phyloP scores from a whole-genome alignment of 257 asterid genomes.

The Lycium barbarum region DNA sequence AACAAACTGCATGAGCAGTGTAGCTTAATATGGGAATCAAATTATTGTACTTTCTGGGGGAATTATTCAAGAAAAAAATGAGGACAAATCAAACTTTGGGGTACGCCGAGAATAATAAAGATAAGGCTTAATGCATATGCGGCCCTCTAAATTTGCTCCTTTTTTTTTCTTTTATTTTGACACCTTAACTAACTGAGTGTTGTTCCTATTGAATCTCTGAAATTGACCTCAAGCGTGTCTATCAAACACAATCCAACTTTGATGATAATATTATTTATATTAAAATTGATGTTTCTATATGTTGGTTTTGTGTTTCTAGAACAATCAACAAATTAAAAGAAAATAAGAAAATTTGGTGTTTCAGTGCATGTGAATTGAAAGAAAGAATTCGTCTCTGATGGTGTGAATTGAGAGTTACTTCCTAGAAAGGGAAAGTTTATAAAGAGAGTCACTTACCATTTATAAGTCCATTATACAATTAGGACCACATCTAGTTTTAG shows the following conservation, averaged over 20 bases:
- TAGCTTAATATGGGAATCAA: constrained; percentile 8
- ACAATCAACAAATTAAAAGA: not conserved
- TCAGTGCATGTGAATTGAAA: not conserved
- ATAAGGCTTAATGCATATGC: too few relatives aligned
- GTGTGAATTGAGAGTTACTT: not conserved
- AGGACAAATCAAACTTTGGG: not conserved
- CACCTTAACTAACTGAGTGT: too few relatives aligned
- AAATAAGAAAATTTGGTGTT: not conserved
- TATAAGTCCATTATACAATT: constrained; percentile 13
- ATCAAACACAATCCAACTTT: not conserved
- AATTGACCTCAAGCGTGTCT: too few relatives aligned
- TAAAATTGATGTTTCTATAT: not conserved
- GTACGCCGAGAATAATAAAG: too few relatives aligned
- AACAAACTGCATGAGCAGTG: constrained; percentile 24
- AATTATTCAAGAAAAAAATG: not conserved
- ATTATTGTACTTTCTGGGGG: not conserved
- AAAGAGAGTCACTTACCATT: constrained; percentile 6
- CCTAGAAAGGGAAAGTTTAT: not conserved
- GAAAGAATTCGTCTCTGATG: not conserved
- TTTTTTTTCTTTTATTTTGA: too few relatives aligned
- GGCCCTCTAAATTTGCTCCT: too few relatives aligned
- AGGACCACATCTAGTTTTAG: constrained; percentile 19
- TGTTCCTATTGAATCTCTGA: too few relatives aligned
- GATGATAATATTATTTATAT: too few relatives aligned
- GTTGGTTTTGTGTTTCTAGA: not conserved